These are phyloP conservation scores for Allium sativum DNA, from an alignment of 106 monocot genomes.

Conservation along the genomic window DNA sequence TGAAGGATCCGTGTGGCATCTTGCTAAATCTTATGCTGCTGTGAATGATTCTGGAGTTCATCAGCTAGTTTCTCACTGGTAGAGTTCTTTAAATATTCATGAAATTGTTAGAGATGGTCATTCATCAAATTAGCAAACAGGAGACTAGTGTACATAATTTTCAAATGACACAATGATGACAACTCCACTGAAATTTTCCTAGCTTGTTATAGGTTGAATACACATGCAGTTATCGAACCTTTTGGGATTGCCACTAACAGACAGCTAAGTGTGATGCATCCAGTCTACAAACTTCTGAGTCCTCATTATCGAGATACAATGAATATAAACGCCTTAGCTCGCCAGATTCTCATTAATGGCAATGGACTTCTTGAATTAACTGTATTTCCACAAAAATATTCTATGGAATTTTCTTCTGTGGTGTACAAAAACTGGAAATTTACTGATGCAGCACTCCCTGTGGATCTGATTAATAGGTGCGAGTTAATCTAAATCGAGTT, in stretches of 20 bases:
- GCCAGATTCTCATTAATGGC: conserved; percentile 47
- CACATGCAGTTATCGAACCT: conserved; percentile 53
- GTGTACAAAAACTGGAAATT: conserved; percentile 42
- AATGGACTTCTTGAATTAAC: conserved; percentile 43
- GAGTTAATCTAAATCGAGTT: neutral
- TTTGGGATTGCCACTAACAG: conserved; percentile 52
- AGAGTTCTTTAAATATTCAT: neutral
- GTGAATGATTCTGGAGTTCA: conserved; percentile 59
- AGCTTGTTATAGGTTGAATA: conserved; percentile 18
- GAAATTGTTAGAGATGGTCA: no score
- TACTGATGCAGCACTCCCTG: conserved; percentile 37
- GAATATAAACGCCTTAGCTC: conserved; percentile 51
- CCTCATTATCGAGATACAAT: conserved; percentile 55
- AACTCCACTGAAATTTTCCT: neutral
- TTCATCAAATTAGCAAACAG: no score
- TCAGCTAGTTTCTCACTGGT: conserved; percentile 69
- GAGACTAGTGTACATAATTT: neutral
- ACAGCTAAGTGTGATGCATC: conserved; percentile 49
- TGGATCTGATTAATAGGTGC: conserved; percentile 45
- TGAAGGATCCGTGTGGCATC: conserved; percentile 43
- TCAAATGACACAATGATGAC: neutral
- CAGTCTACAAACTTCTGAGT: conserved; percentile 40
- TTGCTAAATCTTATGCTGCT: conserved; percentile 48
- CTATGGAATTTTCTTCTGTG: conserved; percentile 44
- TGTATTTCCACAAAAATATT: conserved; percentile 25